phyloP scores from a whole-genome alignment of 1,139 yeast genomes.

The Scheffersomyces quercinus region DNA sequence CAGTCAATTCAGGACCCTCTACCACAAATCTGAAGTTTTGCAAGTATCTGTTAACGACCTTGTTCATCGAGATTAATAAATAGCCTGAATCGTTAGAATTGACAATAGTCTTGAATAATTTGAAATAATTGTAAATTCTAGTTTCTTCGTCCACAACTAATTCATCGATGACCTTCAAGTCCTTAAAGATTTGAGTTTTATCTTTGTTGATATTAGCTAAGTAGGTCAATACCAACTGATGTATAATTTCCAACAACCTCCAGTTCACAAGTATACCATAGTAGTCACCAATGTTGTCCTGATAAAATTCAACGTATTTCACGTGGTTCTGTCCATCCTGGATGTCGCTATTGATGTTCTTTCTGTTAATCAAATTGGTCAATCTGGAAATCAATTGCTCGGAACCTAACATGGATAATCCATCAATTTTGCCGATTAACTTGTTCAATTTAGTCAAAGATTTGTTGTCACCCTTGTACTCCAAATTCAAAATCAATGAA shows the following conservation, averaged over 20 bases:
- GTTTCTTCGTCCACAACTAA: slow-evolving; percentile 16
- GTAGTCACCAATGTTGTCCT: slow-evolving; percentile 17
- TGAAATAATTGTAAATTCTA: slow-evolving; percentile 20
- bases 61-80: slow-evolving; percentile 20
- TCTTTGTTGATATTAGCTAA: slow-evolving; percentile 20
- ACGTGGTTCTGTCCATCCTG: slow-evolving; percentile 29
- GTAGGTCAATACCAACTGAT: slow-evolving; percentile 32
- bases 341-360: slow-evolving; percentile 26
- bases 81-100: slow-evolving; percentile 22
- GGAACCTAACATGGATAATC: slow-evolving; percentile 33
- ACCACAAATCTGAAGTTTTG: slow-evolving; percentile 20
- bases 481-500: slow-evolving; percentile 31
- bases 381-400: slow-evolving; percentile 28
- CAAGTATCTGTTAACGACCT: slow-evolving; percentile 19
- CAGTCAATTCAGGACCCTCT: slow-evolving; percentile 33
- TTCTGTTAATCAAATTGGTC: slow-evolving; percentile 23
- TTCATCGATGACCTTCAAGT: slow-evolving; percentile 22
- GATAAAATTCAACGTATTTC: slow-evolving; percentile 32
- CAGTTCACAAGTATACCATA: slow-evolving; percentile 33
- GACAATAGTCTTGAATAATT: slow-evolving; percentile 33
- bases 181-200: slow-evolving; percentile 20
- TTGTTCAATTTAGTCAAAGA: slow-evolving; percentile 25
- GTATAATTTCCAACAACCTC: slow-evolving; percentile 40
- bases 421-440: slow-evolving; percentile 35
- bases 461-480: slow-evolving; percentile 27